Evolutionary conservation across 2,329 filamentous ascomycete species (phyloP), one percentile per base, ranked within the genome.

Genomic region (Cordyceps militaris): DNA sequence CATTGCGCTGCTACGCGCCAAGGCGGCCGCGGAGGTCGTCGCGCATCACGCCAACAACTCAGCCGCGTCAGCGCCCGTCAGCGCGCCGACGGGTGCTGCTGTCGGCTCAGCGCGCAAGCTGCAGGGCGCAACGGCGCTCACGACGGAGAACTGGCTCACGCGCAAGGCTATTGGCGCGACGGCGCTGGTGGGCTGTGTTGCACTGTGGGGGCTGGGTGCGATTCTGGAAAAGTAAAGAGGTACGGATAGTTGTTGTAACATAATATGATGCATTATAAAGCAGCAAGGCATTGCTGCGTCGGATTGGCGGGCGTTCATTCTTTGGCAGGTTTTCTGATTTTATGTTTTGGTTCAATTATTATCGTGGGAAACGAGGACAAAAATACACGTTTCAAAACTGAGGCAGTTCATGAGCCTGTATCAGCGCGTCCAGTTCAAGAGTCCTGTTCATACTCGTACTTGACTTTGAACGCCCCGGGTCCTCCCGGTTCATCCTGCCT

Each of bases 71-170:
- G 61, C 61, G 23, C 63, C 69, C 11, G 67, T 66, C 11, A 68
- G 65, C 43, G 63, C 59, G 4, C 65, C 69, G 4, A 69, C 67
- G 1, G 66, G 65, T 30, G 44, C 62, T 19, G 66, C 61, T 11
- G 36, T 14, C 5, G 54, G 24, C 24, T n/a, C 34, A n/a, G 44
- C 44, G 44, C 69, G 62, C 52, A 73, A 68, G 60, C 53, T 69
- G 2, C 70, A 67, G 56, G 65, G 67, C 28, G 68, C 84, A 13
- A 87, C 82, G 64, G 82, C 86, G 32, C 71, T 87, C 52, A 85
- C 80, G 3, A 83, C 87, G 56, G 80, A 85, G 34, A 80, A 82
- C 56, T 88, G 85, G 82, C 86, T 83, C 79, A 80, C 75, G 2
- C 87, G 85, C 74, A 87, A 85, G 70, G 71, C 80, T 2, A 71